Evolutionary conservation across 2,329 filamentous ascomycete species (phyloP).

Genomic region (Penicillium concentricum): DNA sequence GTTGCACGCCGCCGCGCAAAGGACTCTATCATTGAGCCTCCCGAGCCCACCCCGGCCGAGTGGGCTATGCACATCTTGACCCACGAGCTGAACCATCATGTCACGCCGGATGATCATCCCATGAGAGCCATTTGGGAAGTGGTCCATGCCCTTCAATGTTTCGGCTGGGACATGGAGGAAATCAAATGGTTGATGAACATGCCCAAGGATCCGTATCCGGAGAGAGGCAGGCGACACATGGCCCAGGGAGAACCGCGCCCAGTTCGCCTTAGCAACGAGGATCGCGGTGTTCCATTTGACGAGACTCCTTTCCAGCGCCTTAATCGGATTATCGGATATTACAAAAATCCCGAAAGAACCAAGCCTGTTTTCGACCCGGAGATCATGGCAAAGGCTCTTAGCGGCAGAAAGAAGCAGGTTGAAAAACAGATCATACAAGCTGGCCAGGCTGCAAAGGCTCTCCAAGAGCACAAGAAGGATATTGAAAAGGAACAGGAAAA

Average conservation of each 20-base stretch:
- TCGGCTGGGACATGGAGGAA: neutral
- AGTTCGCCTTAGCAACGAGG: neutral
- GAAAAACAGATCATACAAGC: neutral
- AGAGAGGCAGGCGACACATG: neutral
- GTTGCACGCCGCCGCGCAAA: neutral
- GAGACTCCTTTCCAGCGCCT: neutral
- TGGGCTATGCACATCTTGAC: neutral
- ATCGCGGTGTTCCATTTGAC: neutral
- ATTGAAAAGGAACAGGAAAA: neutral
- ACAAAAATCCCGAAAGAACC: neutral
- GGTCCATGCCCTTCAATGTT: neutral
- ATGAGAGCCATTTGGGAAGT: neutral
- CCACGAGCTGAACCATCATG: neutral
- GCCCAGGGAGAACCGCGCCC: no score
- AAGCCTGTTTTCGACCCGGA: neutral
- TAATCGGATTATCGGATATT: neutral
- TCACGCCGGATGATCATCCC: no score
- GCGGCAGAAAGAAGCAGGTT: neutral
- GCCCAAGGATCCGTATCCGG: neutral
- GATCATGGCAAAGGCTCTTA: neutral
- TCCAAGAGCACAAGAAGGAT: no score
- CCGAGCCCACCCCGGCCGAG: neutral
- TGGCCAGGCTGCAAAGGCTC: no score
- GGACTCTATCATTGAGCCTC: neutral
- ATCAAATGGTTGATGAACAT: neutral